Evolutionary conservation across 371 early-diverging fungal genomes (phyloP).

Genomic region (Saksenaea vasiformis): DNA sequence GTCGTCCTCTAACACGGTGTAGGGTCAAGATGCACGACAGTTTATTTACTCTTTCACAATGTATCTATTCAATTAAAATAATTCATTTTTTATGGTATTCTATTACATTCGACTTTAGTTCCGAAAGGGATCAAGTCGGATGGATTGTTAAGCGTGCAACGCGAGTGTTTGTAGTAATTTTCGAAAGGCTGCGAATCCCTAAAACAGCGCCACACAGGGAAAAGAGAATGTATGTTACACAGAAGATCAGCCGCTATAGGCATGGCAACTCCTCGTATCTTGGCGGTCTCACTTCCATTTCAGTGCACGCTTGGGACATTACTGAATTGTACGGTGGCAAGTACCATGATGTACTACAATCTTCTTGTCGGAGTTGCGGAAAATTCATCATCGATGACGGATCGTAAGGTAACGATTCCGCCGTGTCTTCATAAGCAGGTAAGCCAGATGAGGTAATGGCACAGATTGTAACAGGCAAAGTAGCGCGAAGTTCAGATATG

Average conservation of each 20-base stretch:
- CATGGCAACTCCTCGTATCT: not conserved
- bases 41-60: not conserved
- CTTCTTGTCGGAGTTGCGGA: not conserved
- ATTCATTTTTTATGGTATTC: no score
- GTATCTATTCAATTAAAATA: no score
- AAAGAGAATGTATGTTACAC: not conserved
- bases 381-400: slow-evolving; percentile 25
- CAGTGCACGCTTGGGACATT: not conserved
- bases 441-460: slow-evolving; percentile 23
- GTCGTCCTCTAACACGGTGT: no score
- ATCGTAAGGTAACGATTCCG: slow-evolving; percentile 40
- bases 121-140: no score
- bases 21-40: no score
- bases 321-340: not conserved
- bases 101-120: no score
- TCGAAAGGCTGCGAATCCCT: no score
- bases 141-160: no score
- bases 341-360: not conserved
- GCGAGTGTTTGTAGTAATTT: no score
- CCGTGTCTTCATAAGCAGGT: slow-evolving; percentile 40
- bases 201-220: not conserved
- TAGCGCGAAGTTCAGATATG: slow-evolving; percentile 37
- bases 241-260: not conserved
- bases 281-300: not conserved
- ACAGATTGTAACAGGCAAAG: slow-evolving; percentile 33